phyloP scores from a whole-genome alignment of 495 filamentous ascomycete genomes.

The Monascus purpureus region DNA sequence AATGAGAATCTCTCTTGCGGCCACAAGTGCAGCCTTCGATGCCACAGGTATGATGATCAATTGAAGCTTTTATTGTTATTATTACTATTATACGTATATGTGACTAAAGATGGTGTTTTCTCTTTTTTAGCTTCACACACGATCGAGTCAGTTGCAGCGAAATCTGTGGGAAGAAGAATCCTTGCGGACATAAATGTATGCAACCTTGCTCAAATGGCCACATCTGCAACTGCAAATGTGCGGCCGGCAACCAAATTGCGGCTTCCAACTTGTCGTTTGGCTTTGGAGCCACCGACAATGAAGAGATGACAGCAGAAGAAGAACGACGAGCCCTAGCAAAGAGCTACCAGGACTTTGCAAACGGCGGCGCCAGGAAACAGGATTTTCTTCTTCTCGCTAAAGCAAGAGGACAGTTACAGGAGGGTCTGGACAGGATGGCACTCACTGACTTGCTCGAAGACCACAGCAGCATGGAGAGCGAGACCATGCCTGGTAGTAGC shows the following conservation, averaged over 20 bases:
- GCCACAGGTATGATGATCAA: slow-evolving; percentile 20
- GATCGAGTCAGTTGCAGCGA: slow-evolving; percentile 14
- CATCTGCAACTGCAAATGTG: slow-evolving; percentile 8
- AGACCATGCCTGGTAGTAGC: background rate
- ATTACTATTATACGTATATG: background rate
- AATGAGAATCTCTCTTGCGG: slow-evolving; percentile 21
- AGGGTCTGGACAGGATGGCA: background rate
- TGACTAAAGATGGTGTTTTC: background rate
- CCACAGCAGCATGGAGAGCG: background rate
- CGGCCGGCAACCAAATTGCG: background rate
- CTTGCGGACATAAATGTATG: slow-evolving; percentile 19
- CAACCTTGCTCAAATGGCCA: slow-evolving; percentile 8
- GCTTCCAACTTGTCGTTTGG: background rate
- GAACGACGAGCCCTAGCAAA: slow-evolving; percentile 1
- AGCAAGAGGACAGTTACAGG: background rate
- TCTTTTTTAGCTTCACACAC: slow-evolving; percentile 16
- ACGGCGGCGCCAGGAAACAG: slow-evolving; percentile 11
- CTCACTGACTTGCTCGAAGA: background rate
- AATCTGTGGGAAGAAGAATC: slow-evolving; percentile 12
- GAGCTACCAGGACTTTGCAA: slow-evolving; percentile 12
- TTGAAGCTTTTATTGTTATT: background rate
- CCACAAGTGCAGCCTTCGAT: slow-evolving; percentile 22
- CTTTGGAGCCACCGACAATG: background rate
- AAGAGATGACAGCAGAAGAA: background rate
- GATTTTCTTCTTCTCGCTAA: slow-evolving; percentile 8